A percentile compares a stretch with the other conserved stretches of the same genome.
phyloP scores from a whole-genome alignment of 1,284 basidiomycete species.

The Fistulinella cinereoalba region DNA sequence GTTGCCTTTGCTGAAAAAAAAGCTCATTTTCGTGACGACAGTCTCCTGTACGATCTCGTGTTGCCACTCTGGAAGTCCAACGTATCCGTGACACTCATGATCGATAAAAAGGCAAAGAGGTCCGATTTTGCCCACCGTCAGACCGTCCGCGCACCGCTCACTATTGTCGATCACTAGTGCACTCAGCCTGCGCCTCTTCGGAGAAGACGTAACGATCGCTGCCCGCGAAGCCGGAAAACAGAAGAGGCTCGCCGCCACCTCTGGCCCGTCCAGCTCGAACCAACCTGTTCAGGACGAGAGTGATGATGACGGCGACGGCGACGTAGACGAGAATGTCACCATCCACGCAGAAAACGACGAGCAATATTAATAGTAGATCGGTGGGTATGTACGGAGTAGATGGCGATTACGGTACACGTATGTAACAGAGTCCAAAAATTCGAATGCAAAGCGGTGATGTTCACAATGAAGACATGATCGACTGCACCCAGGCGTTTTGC shows the following conservation, averaged over 20 bases:
- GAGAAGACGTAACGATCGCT: conserved; percentile 64
- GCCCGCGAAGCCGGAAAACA: conserved; percentile 39
- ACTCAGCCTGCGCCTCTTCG: conserved; percentile 76
- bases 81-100: conserved; percentile 82
- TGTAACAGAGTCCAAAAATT: not conserved
- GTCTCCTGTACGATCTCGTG: conserved; percentile 71
- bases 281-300: conserved; percentile 4
- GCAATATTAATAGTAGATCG: conserved; percentile 9
- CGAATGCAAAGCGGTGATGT: conserved; percentile 1
- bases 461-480: conserved; percentile 51
- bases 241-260: conserved; percentile 19
- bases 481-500: conserved; percentile 62
- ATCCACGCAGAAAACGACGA: conserved; percentile 10
- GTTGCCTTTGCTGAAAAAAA: not conserved
- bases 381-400: conserved; percentile 17
- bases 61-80: conserved; percentile 92
- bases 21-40: conserved; percentile 26
- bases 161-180: too few relatives aligned
- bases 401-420: conserved; percentile 2
- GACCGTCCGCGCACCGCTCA: too few relatives aligned
- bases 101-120: conserved; percentile 95
- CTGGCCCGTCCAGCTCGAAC: conserved; percentile 1
- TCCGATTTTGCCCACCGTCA: too few relatives aligned
- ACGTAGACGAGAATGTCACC: conserved; percentile 9
- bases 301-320: conserved; percentile 8